Evolutionary conservation across 2,329 filamentous ascomycete genomes (phyloP).

Genomic region (Aspergillus sp.): DNA sequence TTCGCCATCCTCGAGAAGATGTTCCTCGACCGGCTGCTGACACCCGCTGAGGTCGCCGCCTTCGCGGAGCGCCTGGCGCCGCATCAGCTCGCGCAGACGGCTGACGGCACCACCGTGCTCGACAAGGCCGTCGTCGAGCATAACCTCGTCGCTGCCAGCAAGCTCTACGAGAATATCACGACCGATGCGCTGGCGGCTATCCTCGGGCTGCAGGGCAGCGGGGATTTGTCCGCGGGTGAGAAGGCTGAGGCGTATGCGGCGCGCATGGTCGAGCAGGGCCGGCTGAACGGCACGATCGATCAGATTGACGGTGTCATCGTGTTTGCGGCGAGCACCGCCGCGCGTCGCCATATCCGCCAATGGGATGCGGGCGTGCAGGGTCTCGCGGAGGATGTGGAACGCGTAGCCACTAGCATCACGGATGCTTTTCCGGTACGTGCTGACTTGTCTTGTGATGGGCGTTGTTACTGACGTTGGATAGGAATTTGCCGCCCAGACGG

Average conservation of each 20-base stretch:
- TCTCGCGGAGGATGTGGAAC: constrained; percentile 85
- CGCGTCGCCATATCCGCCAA: constrained; percentile 70
- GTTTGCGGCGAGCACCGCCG: constrained; percentile 72
- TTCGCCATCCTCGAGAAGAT: constrained; percentile 95
- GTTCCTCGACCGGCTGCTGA: constrained; percentile 84
- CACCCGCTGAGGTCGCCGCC: constrained; percentile 76
- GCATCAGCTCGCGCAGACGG: constrained; percentile 86
- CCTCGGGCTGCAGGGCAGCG: constrained; percentile 65
- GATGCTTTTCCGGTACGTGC: constrained; percentile 70
- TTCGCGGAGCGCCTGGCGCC: constrained; percentile 79
- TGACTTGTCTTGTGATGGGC: background rate
- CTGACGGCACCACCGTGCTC: constrained; percentile 89
- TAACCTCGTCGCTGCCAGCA: constrained; percentile 83
- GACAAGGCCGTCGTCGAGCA: constrained; percentile 94
- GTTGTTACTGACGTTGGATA: constrained; percentile 4
- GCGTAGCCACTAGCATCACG: constrained; percentile 77
- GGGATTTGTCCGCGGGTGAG: constrained; percentile 54
- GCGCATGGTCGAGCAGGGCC: constrained; percentile 92
- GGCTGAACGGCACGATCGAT: constrained; percentile 84
- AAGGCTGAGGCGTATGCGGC: constrained; percentile 90
- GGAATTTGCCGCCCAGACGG: constrained; percentile 37
- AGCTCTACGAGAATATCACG: constrained; percentile 73
- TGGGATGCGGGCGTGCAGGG: constrained; percentile 90
- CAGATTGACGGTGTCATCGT: constrained; percentile 87
- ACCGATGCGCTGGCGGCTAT: constrained; percentile 74